Conservation (phyloP, 2,329 filamentous ascomycete species). For the Apiospora aurea region DNA sequence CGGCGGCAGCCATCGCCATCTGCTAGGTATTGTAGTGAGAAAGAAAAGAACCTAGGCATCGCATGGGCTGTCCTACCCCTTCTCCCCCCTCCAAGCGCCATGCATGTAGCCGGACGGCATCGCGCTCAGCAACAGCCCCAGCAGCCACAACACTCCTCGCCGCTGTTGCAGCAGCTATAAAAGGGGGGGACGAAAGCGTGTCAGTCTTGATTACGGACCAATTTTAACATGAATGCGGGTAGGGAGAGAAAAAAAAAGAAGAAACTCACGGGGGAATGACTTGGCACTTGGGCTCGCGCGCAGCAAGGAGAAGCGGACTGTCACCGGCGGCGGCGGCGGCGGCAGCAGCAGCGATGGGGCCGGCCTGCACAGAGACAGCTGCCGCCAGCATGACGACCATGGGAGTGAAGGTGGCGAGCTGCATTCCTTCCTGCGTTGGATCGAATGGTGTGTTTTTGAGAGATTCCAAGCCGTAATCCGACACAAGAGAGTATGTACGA, state of each 20-base stretch:
- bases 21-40: too few relatives aligned
- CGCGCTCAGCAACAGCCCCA: conserved; percentile 24
- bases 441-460: background rate
- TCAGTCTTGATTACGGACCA: background rate
- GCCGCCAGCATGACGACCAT: conserved; percentile 10
- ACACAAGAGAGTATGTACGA: background rate
- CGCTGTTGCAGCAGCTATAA: conserved; percentile 21
- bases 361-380: conserved; percentile 23
- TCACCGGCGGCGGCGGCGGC: background rate
- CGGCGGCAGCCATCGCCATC: too few relatives aligned
- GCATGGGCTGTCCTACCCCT: too few relatives aligned
- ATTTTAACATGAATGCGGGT: too few relatives aligned
- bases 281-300: background rate
- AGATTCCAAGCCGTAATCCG: background rate
- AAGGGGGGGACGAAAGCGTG: background rate
- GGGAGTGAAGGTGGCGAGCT: conserved; percentile 14
- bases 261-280: background rate
- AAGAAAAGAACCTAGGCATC: too few relatives aligned
- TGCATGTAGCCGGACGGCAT: too few relatives aligned
- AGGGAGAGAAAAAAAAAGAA: background rate
- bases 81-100: too few relatives aligned
- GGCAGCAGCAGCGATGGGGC: too few relatives aligned
- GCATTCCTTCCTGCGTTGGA: conserved; percentile 8
- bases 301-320: background rate
- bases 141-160: conserved; percentile 23